Evolutionary conservation across 1,284 basidiomycete genomes (phyloP).

Genomic region (Leccinum angustisporum): DNA sequence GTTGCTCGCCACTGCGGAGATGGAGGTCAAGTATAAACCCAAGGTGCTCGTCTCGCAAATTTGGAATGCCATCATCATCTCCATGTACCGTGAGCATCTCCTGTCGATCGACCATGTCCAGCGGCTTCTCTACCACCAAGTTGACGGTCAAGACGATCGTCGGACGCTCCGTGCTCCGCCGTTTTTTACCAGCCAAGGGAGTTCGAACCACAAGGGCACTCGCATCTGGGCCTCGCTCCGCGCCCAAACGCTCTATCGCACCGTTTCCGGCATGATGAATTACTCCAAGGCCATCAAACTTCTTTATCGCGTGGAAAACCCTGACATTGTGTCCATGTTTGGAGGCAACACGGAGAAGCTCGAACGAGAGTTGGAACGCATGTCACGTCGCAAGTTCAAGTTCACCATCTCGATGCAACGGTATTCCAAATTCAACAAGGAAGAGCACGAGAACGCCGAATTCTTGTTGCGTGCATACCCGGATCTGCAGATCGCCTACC

Average conservation of each 20-base stretch:
- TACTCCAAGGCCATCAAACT: conserved; percentile 99
- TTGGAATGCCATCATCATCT: conserved; percentile 98
- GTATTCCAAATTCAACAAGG: conserved; percentile 99
- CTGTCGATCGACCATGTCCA: conserved; percentile 95
- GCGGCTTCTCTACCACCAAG: conserved; percentile 91
- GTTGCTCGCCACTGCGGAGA: conserved; percentile 87
- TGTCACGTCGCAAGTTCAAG: conserved; percentile 99
- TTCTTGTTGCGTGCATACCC: conserved; percentile 98
- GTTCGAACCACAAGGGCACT: conserved; percentile 73
- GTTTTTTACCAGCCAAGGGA: conserved; percentile 91
- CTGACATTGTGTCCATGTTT: conserved; percentile 96
- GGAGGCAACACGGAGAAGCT: conserved; percentile 97
- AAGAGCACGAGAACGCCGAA: conserved; percentile 98
- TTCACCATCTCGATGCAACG: conserved; percentile 99
- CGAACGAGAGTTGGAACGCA: conserved; percentile 94
- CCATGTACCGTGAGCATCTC: conserved; percentile 97
- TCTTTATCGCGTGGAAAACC: conserved; percentile 98
- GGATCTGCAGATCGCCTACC: conserved; percentile 96
- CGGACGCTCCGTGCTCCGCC: conserved; percentile 90
- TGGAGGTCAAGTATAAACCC: conserved; percentile 98
- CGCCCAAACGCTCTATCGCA: conserved; percentile 97
- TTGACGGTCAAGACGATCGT: conserved; percentile 82
- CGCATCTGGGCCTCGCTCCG: conserved; percentile 99
- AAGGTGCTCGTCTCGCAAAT: conserved; percentile 97
- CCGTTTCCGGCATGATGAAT: conserved; percentile 99